A percentile compares a stretch with the other conserved stretches of the same genome.
These are phyloP conservation scores for Camellia oleifera DNA, from an alignment of 179 eudicot species.

Conservation along the genomic window DNA sequence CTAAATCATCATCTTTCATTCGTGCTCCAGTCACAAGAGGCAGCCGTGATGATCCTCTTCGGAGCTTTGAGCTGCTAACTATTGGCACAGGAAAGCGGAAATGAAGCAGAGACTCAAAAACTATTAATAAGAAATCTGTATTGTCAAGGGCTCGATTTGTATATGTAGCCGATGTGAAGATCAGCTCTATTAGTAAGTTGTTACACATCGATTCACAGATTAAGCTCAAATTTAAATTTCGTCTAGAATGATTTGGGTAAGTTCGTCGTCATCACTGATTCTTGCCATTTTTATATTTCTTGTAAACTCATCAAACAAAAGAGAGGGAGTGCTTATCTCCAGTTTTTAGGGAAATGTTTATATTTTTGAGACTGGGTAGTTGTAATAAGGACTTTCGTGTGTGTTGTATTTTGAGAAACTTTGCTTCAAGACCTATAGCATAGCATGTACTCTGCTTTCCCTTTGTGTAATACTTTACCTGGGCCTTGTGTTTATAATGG, in stretches of 20 bases:
- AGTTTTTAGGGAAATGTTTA: conserved; percentile 13
- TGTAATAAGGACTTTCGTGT: background rate
- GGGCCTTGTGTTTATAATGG: background rate
- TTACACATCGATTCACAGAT: background rate
- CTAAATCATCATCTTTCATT: conserved; percentile 62
- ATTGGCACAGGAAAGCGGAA: conserved; percentile 55
- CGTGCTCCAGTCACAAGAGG: conserved; percentile 64
- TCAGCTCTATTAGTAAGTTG: background rate
- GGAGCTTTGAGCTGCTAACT: conserved; percentile 84
- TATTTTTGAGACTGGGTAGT: background rate
- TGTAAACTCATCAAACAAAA: conserved; percentile 7
- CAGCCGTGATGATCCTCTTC: conserved; percentile 65
- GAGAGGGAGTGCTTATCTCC: background rate
- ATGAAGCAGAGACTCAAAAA: conserved; percentile 10
- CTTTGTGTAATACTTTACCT: background rate
- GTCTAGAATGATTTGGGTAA: background rate
- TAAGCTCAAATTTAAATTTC: background rate
- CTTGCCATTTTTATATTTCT: conserved; percentile 6
- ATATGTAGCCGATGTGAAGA: background rate
- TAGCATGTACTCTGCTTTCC: background rate
- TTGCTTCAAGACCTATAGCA: background rate
- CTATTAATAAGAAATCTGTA: background rate
- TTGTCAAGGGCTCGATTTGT: background rate
- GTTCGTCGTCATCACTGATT: background rate
- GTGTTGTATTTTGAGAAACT: background rate